Conservation (phyloP, 2,329 filamentous ascomycete species). For the Fusarium camptoceras region DNA sequence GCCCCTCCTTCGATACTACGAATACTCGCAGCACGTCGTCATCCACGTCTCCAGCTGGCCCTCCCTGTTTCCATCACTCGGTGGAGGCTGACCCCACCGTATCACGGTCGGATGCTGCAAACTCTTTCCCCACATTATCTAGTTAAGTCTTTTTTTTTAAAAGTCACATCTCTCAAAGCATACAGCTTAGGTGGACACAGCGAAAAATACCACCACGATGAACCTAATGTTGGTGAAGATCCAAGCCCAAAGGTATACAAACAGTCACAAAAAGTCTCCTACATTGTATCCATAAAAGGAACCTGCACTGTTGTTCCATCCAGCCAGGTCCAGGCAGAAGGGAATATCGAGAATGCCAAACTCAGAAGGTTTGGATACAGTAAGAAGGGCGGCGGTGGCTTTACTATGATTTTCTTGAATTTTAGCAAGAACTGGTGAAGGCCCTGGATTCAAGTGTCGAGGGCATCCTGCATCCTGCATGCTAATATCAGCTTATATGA, state of each 20-base stretch:
- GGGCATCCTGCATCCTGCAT: conserved; percentile 53
- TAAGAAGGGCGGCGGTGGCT: conserved; percentile 40
- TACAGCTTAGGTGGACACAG: too few species aligned
- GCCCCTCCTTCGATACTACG: conserved; percentile 16
- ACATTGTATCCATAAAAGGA: conserved; percentile 67
- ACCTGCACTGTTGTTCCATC: conserved; percentile 65
- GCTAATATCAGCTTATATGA: conserved; percentile 52
- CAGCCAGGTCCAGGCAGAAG: conserved; percentile 59
- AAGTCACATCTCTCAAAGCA: too few species aligned
- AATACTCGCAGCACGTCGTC: conserved; percentile 8
- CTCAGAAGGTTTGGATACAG: conserved; percentile 48
- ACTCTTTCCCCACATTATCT: conserved; percentile 59
- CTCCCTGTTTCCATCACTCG: neutral
- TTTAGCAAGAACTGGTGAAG: conserved; percentile 48
- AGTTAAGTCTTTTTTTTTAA: too few species aligned
- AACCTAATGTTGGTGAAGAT: too few species aligned
- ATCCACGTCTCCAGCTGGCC: conserved; percentile 24
- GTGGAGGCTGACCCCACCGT: conserved; percentile 39
- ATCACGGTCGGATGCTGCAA: conserved; percentile 42
- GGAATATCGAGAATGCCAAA: conserved; percentile 48
- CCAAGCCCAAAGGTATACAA: too few species aligned
- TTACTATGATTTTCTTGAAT: conserved; percentile 50
- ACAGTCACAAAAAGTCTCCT: too few species aligned
- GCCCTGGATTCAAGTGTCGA: conserved; percentile 45
- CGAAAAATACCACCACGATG: too few species aligned